Percentiles rank a stretch among this genome's conserved stretches.
Conservation (phyloP, 192 early-diverging fungal species). For the Coemansia asiatica region DNA sequence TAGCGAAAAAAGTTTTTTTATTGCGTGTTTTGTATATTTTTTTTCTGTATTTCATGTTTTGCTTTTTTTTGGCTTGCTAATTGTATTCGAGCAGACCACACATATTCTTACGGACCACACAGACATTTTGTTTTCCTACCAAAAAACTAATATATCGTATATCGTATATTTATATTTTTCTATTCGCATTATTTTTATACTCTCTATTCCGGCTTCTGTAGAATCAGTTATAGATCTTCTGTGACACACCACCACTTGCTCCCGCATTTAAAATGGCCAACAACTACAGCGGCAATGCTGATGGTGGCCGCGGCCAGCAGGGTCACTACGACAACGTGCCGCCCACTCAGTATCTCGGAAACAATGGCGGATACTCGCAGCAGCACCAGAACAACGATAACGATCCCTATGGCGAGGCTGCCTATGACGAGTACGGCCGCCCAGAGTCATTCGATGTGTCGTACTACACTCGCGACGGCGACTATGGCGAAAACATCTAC, state of each 20-base stretch:
- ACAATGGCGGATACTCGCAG: slow-evolving; percentile 24
- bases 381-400: slow-evolving; percentile 30
- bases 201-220: not conserved
- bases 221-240: not conserved
- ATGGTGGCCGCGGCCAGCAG: slow-evolving; percentile 31
- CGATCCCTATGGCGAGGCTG: slow-evolving; percentile 53
- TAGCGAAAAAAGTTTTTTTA: not conserved
- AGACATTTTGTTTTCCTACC: not conserved
- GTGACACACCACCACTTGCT: not conserved
- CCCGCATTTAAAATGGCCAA: slow-evolving; percentile 27
- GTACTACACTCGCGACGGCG: slow-evolving; percentile 55
- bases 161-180: too few relatives aligned
- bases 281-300: slow-evolving; percentile 31
- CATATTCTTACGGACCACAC: not conserved
- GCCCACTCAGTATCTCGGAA: slow-evolving; percentile 54
- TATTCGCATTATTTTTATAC: not conserved
- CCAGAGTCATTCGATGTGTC: slow-evolving; percentile 61
- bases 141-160: not conserved
- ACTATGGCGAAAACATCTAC: slow-evolving; percentile 49
- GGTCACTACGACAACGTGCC: slow-evolving; percentile 50
- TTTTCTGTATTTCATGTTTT: not conserved
- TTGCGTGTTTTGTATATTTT: not conserved
- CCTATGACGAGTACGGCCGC: slow-evolving; percentile 48
- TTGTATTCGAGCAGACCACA: not conserved
- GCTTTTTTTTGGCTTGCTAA: not conserved